A percentile compares a stretch with the other conserved stretches of the same genome.
phyloP scores from a whole-genome alignment of 2,329 filamentous ascomycete genomes.

The Cladophialophora psammophila region DNA sequence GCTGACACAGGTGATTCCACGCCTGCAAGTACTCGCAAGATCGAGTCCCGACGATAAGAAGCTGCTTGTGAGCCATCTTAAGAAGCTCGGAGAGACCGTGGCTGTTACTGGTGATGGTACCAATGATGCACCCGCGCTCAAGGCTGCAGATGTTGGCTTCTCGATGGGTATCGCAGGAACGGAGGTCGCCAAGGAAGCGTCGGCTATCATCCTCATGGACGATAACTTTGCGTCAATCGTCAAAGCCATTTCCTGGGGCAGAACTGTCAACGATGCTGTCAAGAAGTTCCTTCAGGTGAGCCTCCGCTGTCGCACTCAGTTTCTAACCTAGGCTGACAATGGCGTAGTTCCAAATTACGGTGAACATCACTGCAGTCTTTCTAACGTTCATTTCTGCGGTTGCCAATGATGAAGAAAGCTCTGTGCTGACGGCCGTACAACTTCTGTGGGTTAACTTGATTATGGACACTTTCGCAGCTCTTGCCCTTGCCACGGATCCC shows the following conservation, averaged over 20 bases:
- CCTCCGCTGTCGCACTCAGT: background rate
- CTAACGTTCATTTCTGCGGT: constrained; percentile 69
- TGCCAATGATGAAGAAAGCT: constrained; percentile 60
- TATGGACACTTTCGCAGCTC: constrained; percentile 70
- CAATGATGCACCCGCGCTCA: constrained; percentile 83
- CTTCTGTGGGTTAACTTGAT: constrained; percentile 72
- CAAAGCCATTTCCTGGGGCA: constrained; percentile 81
- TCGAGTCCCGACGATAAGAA: constrained; percentile 81
- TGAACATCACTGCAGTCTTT: constrained; percentile 70
- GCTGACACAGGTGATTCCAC: constrained; percentile 72
- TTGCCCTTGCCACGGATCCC: constrained; percentile 68
- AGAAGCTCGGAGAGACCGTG: constrained; percentile 77
- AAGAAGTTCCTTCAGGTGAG: constrained; percentile 70
- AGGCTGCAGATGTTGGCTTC: constrained; percentile 82
- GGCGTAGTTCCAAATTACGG: constrained; percentile 62
- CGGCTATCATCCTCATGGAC: constrained; percentile 85
- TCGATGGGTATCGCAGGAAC: constrained; percentile 86
- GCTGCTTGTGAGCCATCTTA: constrained; percentile 73
- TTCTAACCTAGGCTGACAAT: background rate
- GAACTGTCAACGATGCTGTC: constrained; percentile 77
- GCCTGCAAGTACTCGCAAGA: constrained; percentile 73
- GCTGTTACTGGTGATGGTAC: constrained; percentile 85
- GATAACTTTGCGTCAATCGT: constrained; percentile 89
- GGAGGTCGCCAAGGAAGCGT: constrained; percentile 84
- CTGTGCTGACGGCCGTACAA: constrained; percentile 69